Percentiles rank a stretch among this genome's conserved stretches.
Conservation (phyloP, 495 filamentous ascomycete genomes). For the Hypoxylon crocopeplum region DNA sequence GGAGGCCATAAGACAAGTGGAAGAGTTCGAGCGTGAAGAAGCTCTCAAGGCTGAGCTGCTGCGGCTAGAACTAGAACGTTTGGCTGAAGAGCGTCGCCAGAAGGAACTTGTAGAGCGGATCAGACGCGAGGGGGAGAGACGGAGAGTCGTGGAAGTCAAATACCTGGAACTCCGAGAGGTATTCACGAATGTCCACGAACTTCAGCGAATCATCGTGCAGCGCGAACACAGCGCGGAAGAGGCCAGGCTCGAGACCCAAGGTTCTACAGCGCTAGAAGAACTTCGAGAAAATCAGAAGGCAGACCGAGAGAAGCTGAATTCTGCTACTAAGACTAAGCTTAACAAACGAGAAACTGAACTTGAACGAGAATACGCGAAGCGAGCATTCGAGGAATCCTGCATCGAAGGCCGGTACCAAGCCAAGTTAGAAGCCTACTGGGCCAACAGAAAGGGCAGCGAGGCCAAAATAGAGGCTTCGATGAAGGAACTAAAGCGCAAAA, state of each 20-base stretch:
- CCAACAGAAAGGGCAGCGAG: constrained; percentile 28
- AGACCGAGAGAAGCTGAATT: constrained; percentile 32
- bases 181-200: constrained; percentile 34
- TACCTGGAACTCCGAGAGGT: constrained; percentile 35
- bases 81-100: constrained; percentile 34
- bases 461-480: constrained; percentile 34
- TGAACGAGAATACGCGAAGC: constrained; percentile 35
- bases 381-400: constrained; percentile 35
- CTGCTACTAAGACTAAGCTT: constrained; percentile 18
- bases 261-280: constrained; percentile 5
- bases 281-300: constrained; percentile 30
- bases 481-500: constrained; percentile 36
- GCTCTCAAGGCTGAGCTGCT: constrained; percentile 41
- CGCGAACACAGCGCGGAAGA: constrained; percentile 28
- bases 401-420: constrained; percentile 45
- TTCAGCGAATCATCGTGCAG: constrained; percentile 28
- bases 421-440: constrained; percentile 40
- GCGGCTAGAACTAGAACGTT: constrained; percentile 33
- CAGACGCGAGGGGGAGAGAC: constrained; percentile 39
- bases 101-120: constrained; percentile 34
- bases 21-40: constrained; percentile 47
- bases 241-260: not conserved
- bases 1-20: constrained; percentile 43
- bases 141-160: constrained; percentile 34
- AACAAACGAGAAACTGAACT: constrained; percentile 28